Evolutionary conservation across 306 rosid species (phyloP), one percentile per base, ranked within the genome.

Genomic region (Vicia villosa): DNA sequence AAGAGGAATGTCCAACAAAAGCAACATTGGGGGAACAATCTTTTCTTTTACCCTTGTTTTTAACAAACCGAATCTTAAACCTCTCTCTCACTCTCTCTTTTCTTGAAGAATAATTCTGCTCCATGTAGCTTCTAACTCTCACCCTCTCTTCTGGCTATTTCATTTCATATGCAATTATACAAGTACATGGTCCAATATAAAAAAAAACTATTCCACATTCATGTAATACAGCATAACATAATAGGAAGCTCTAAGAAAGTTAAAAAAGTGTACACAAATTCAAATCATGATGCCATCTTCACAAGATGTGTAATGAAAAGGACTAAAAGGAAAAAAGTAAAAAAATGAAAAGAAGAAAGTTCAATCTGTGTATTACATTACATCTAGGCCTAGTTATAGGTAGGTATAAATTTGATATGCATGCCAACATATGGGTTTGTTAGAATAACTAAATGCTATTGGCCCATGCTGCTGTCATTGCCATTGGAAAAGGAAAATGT

Each of bases 11-110:
- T 65, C 78, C 74, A 69, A 73, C 16, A 8, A 77, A 83, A 80
- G 87, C 82, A 83, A 80, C 84, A 69, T 69, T 45, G 78, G 59
- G 86, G 82, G 69, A 69, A 52, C 81, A 83, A 68, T 34, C 74
- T 76, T 79, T 62, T 38, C 36, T 73, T 69, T 69, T 73, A 67
- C 79, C 83, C 76, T 76, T 80, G 80, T 74, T 80, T 80, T 72
- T 69, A 36, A 76, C 80, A 51, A 76, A 77, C 74, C 73, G 73
- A 79, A 71, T 70, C 81, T 73, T 61, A 49, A 42, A n/a, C 10
- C 47, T 63, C 74, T 68, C 60, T 50, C 42, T 34, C 61, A 49
- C 13, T 42, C 59, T 10, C 60, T 36, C 54, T 66, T 80, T 60
- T 76, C 75, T 80, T 72, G 69, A 63, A 51, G 69, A 74, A 79